Percentiles rank a stretch among this genome's conserved stretches.
These are phyloP conservation scores for Ceratobasidium sp. DNA, from an alignment of 1,284 basidiomycete genomes.

Conservation along the genomic window DNA sequence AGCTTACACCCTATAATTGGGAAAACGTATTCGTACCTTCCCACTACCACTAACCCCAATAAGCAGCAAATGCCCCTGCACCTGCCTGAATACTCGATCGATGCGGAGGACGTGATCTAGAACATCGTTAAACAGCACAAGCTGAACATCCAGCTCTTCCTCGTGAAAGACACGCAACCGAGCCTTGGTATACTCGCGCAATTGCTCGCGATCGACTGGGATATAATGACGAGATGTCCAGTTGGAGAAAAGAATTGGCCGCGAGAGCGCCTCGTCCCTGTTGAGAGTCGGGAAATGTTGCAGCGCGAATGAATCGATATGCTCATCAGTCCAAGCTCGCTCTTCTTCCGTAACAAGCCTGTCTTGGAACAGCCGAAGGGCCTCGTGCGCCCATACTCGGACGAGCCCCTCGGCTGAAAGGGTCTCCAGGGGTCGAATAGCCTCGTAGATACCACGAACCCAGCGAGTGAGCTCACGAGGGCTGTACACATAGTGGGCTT, in stretches of 20 bases:
- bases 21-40: constrained; percentile 69
- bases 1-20: not conserved
- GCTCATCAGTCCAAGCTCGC: constrained; percentile 93
- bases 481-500: constrained; percentile 99
- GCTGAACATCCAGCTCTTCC: constrained; percentile 97
- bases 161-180: constrained; percentile 95
- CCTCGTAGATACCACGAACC: constrained; percentile 97
- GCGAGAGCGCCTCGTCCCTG: constrained; percentile 79
- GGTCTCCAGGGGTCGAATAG: constrained; percentile 91
- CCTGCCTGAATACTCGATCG: constrained; percentile 98
- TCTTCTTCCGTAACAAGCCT: constrained; percentile 93
- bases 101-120: constrained; percentile 97
- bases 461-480: constrained; percentile 99
- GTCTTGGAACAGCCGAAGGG: constrained; percentile 96
- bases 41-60: constrained; percentile 99
- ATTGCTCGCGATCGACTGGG: constrained; percentile 90
- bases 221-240: constrained; percentile 99
- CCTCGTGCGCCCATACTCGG: constrained; percentile 98
- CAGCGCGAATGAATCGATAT: constrained; percentile 86
- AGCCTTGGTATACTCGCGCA: constrained; percentile 97
- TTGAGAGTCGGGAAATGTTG: constrained; percentile 94
- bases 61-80: constrained; percentile 94
- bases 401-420: constrained; percentile 94
- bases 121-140: constrained; percentile 98
- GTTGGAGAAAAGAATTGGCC: constrained; percentile 97